Base-by-base conservation (phyloP, 306 rosid genomes). In the Oxytropis ochrocephala region DNA sequence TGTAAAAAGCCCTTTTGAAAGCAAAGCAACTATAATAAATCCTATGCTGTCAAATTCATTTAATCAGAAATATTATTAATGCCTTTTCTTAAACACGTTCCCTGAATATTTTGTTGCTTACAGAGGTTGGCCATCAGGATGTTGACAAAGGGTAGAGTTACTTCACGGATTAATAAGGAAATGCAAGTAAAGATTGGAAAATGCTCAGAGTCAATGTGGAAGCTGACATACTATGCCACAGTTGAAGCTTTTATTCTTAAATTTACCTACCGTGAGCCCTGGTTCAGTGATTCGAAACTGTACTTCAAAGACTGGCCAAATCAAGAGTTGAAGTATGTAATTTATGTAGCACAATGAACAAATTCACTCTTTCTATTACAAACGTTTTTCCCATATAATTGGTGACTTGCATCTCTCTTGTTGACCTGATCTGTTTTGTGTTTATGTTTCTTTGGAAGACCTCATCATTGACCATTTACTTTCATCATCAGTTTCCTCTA, bases 191-290 rank as follows among this genome's bases (percentile, higher is more conserved):
- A 91, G 89, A 61, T 91, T 62, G 85, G 54, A 68, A 95, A 95
- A 83, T 91, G 95, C 82, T 79, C 95, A 0, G 99, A 95, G 82
- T 95, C 99, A 44, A 59, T 95, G 92, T 95, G 99, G 99, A 91
- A 95, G 87, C 77, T 95, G 44, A 63, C 85, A 12, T 95, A 89
- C 81, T 95, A 87, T 80, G 92, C 88, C 5, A 29, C 91, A 52
- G 95, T 85, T 41, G 96, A 95, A 91, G 86, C 68, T 4, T 89
- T 71, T 73, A 76, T 91, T 80, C 87, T 95, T 70, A 87, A 70
- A 70, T 52, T 78, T 33, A 67, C 59, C 57, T 87, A 72, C 61
- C 66, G 42, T 3, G 96, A 95, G 79, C 96, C 97, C 51, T 95
- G 97, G 97, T 84, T 91, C 75, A 83, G 62, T 69, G 83, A 91